These are phyloP conservation scores for Podila horticola DNA, from an alignment of 192 early-diverging fungal species.

Conservation along the genomic window DNA sequence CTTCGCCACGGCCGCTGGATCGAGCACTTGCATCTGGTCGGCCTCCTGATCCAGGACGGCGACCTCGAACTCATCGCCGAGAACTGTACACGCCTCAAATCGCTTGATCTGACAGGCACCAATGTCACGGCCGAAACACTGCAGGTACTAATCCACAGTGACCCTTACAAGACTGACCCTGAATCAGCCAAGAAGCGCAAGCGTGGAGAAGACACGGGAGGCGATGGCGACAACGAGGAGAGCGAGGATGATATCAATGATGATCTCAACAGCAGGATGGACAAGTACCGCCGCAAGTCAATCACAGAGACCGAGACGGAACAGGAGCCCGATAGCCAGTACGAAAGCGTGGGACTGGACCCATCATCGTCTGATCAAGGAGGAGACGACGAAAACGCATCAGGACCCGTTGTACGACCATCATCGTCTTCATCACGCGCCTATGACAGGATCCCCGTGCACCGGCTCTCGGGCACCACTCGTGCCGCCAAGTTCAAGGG, in stretches of 20 bases:
- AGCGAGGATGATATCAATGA: background rate
- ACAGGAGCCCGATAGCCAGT: conserved; percentile 10
- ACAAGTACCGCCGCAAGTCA: conserved; percentile 1
- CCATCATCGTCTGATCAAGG: background rate
- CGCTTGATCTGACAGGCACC: conserved; percentile 10
- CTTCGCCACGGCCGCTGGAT: conserved; percentile 26
- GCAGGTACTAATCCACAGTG: conserved; percentile 29
- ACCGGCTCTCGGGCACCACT: conserved; percentile 22
- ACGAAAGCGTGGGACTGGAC: background rate
- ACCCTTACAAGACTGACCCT: conserved; percentile 7
- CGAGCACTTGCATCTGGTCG: background rate
- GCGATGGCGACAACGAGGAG: conserved; percentile 3
- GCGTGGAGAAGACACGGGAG: background rate
- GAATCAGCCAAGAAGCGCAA: background rate
- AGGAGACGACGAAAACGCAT: background rate
- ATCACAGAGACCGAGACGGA: conserved; percentile 47
- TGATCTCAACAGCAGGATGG: conserved; percentile 4
- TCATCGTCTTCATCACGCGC: background rate
- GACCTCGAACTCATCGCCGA: conserved; percentile 34
- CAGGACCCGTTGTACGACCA: background rate
- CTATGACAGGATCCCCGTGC: background rate
- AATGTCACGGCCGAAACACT: conserved; percentile 35
- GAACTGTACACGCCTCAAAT: conserved; percentile 21
- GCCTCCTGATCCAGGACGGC: conserved; percentile 17
- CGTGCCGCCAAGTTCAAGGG: conserved; percentile 43